phyloP scores from a whole-genome alignment of 345 rosid genomes.

The Zanthoxylum bungeanum region DNA sequence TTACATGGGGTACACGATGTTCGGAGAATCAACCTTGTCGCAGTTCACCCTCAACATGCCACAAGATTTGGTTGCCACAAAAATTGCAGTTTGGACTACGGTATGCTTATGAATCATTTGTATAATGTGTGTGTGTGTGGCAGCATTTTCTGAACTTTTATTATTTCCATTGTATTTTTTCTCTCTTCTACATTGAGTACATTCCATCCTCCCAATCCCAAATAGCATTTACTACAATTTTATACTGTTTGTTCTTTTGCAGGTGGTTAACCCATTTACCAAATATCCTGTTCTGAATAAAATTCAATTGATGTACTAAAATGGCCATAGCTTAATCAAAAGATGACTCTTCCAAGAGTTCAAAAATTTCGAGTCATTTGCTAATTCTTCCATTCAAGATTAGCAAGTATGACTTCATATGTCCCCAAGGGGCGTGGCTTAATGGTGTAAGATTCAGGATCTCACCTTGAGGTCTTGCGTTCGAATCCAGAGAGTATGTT shows the following conservation, averaged over 20 bases:
- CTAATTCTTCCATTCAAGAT: background rate
- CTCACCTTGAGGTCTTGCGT: too few relatives aligned
- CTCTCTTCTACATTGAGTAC: background rate
- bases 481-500: too few relatives aligned
- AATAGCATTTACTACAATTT: too few relatives aligned
- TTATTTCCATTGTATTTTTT: background rate
- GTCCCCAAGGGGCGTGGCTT: too few relatives aligned
- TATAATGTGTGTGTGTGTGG: background rate
- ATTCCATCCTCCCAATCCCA: background rate
- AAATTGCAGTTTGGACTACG: slow-evolving; percentile 94
- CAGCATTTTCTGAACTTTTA: background rate
- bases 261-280: slow-evolving; percentile 94
- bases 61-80: slow-evolving; percentile 74
- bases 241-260: slow-evolving; percentile 28
- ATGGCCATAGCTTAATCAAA: too few relatives aligned
- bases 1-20: slow-evolving; percentile 84
- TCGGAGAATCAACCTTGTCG: slow-evolving; percentile 68
- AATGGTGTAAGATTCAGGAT: too few relatives aligned
- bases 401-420: background rate
- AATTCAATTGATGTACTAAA: background rate
- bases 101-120: slow-evolving; percentile 31
- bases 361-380: too few relatives aligned
- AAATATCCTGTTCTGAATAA: slow-evolving; percentile 56
- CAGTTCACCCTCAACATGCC: slow-evolving; percentile 96
- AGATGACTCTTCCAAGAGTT: too few relatives aligned